Conservation (phyloP, 75 land plant genomes). For the Chamaecyparis obtusa region DNA sequence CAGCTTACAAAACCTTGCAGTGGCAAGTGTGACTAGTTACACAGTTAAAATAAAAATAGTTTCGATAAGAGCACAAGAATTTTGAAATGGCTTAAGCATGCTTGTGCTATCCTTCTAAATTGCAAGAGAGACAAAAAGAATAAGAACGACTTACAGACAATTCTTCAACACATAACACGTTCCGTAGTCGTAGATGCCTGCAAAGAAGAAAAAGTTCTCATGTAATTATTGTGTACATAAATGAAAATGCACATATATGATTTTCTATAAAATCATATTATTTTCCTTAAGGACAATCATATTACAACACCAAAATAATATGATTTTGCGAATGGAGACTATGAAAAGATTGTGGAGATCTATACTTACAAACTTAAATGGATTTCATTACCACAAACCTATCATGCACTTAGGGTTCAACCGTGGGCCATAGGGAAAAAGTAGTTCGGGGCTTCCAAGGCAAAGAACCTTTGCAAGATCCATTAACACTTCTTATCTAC, state of each 20-base stretch:
- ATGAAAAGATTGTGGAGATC: neutral
- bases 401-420: neutral
- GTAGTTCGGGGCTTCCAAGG: neutral
- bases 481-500: no score
- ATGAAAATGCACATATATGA: neutral
- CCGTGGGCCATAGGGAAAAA: neutral
- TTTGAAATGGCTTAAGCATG: neutral
- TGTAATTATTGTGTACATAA: neutral
- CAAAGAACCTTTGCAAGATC: neutral
- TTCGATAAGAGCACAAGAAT: neutral
- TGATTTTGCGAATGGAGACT: neutral
- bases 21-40: neutral
- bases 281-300: no score
- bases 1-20: neutral
- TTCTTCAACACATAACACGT: constrained; percentile 5
- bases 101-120: neutral
- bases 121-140: neutral
- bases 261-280: no score
- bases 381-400: neutral
- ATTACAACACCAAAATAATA: no score
- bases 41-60: neutral
- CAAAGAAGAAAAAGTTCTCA: neutral
- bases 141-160: neutral
- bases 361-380: neutral
- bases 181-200: constrained; percentile 8